A percentile compares a stretch with the other conserved stretches of the same genome.
Conservation (phyloP, 2,329 filamentous ascomycete genomes). For the Fusarium sp. region DNA sequence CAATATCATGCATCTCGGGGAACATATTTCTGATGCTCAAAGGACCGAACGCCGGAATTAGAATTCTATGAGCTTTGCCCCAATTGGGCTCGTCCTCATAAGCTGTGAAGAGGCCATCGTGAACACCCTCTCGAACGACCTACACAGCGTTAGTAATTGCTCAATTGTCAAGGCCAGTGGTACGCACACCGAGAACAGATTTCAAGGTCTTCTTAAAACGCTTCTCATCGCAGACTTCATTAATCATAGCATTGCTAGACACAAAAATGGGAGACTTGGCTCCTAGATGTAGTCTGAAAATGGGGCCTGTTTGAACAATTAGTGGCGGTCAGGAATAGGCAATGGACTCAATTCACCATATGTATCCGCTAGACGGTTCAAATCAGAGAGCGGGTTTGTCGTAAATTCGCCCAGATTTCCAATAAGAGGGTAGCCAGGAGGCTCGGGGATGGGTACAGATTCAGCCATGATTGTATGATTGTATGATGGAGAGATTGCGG, state of each 20-base stretch:
- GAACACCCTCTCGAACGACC: slow-evolving; percentile 70
- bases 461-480: slow-evolving; percentile 50
- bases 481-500: background rate
- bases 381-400: slow-evolving; percentile 66
- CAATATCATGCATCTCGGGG: slow-evolving; percentile 76
- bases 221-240: slow-evolving; percentile 75
- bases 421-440: slow-evolving; percentile 72
- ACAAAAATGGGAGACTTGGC: slow-evolving; percentile 57
- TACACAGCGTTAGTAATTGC: slow-evolving; percentile 12
- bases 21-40: slow-evolving; percentile 77
- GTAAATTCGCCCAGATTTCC: slow-evolving; percentile 76
- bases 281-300: slow-evolving; percentile 41
- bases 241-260: slow-evolving; percentile 67
- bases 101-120: slow-evolving; percentile 76
- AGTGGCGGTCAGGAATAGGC: slow-evolving; percentile 7
- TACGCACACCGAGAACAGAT: slow-evolving; percentile 58
- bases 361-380: slow-evolving; percentile 70
- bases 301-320: slow-evolving; percentile 32
- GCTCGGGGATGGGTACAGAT: slow-evolving; percentile 69
- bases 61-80: slow-evolving; percentile 74
- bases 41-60: slow-evolving; percentile 79
- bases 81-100: slow-evolving; percentile 69
- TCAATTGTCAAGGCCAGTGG: background rate
- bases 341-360: slow-evolving; percentile 65
- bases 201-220: slow-evolving; percentile 72